Evolutionary conservation across 106 monocot species (phyloP).

Genomic region (Acanthochlamys bracteata): DNA sequence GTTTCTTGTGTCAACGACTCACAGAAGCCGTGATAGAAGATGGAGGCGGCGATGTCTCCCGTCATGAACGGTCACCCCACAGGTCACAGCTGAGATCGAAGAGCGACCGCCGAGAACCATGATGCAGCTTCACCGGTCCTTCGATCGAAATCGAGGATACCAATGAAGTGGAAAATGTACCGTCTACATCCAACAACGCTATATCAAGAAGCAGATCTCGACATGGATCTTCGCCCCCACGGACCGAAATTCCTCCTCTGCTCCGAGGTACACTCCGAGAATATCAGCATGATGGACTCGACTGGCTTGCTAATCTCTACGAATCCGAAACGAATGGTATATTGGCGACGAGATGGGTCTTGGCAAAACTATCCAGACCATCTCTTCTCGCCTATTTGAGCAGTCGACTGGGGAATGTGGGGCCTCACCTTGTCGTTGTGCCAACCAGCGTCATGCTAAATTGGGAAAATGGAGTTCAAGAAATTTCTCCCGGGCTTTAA

Average conservation of each 20-base stretch:
- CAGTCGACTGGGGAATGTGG: slow-evolving; percentile 96
- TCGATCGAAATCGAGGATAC: no score
- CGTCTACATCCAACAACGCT: no score
- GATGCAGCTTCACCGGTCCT: no score
- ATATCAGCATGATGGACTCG: slow-evolving; percentile 95
- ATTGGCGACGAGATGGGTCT: slow-evolving; percentile 95
- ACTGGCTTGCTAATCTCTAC: slow-evolving; percentile 98
- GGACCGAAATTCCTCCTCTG: slow-evolving; percentile 94
- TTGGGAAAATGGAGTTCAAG: slow-evolving; percentile 98
- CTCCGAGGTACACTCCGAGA: slow-evolving; percentile 85
- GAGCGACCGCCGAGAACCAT: no score
- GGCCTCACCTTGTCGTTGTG: slow-evolving; percentile 95
- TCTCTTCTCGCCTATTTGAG: slow-evolving; percentile 86
- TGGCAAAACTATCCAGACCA: slow-evolving; percentile 96
- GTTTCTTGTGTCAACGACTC: no score
- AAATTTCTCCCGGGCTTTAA: slow-evolving; percentile 99
- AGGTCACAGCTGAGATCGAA: no score
- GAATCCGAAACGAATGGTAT: slow-evolving; percentile 95
- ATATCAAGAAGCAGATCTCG: no score
- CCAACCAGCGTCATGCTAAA: slow-evolving; percentile 99
- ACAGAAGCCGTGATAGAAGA: no score
- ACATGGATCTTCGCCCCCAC: no score
- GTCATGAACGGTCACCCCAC: no score
- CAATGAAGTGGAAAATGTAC: no score
- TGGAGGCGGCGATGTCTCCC: no score